Evolutionary conservation across 176 grass and related monocot genomes (phyloP), one percentile per base, ranked within the genome.

Genomic region (Cenchrus fungigraminus): DNA sequence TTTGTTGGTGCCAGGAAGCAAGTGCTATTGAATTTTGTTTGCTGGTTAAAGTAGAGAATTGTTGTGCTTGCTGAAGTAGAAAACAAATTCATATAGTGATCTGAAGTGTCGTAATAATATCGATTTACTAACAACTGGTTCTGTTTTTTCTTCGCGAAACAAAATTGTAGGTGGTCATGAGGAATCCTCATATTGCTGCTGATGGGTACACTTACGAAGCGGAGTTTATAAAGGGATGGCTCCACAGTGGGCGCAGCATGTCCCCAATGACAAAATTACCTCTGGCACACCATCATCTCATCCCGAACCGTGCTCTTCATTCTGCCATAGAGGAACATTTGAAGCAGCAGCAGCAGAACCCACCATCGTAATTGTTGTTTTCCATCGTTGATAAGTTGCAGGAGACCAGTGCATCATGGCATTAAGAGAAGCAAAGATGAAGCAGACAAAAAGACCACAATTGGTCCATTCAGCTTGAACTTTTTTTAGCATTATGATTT

Each of bases 141-240:
- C 22, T 14, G 37, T 79, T 3, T 55, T 28, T 87, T 68, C 37
- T 10, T 32, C 28, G 44, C 70, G 65, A 75, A 56, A 76, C 44
- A 81, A 84, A 68, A 81, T 69, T 49, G 4, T 71, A 94, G 95
- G 95, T 94, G 74, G 75, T 97, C 14, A 97, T 97, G 92, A 97
- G 81, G 71, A 87, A 94, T 65, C 95, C 95, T 69, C 90, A 91
- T 32, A 78, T 92, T 73, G 95, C 95, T 0, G 85, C 92, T 16
- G 92, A 97, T 69, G 90, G 92, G 9, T 89, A 90, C 86, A 94
- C 89, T 52, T 97, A 97, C 19, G 94, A 97, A 88, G 89, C 73
- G 12, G 89, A 92, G 79, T 82, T 80, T 29, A 94, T 94, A 76
- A 97, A 87, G 65, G 87, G 86, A 20, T 94, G 95, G 95, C 80